Evolutionary conservation across 1,139 yeast genomes (phyloP).

Genomic region (Blastobotrys aristatus): DNA sequence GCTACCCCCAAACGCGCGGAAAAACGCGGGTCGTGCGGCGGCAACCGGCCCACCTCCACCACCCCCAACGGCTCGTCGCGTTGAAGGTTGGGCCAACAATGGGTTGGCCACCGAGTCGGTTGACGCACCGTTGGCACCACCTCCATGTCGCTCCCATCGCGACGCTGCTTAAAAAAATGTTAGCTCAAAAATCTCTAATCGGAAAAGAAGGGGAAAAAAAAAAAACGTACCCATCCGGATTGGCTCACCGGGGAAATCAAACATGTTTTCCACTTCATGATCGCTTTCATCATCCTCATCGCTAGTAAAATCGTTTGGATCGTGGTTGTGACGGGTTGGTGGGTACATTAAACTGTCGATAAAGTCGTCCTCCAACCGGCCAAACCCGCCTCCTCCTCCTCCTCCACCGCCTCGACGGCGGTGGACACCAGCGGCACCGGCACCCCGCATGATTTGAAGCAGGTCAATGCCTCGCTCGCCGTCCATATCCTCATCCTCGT

Average conservation of each 20-base stretch:
- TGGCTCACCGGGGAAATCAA: constrained; percentile 3
- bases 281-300: constrained; percentile 20
- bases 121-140: constrained; percentile 6
- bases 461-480: constrained; percentile 19
- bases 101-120: constrained; percentile 23
- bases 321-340: constrained; percentile 11
- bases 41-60: not conserved
- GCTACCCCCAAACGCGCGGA: constrained; percentile 1
- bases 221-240: constrained; percentile 3
- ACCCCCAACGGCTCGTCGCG: no score
- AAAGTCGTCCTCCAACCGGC: constrained; percentile 3
- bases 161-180: not conserved
- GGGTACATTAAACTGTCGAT: constrained; percentile 9
- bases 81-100: constrained; percentile 18
- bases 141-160: constrained; percentile 6
- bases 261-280: constrained; percentile 11
- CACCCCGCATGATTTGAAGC: not conserved
- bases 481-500: no score
- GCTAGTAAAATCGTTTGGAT: constrained; percentile 10
- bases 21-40: constrained; percentile 4
- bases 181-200: not conserved
- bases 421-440: no score
- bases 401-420: no score
- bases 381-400: not conserved
- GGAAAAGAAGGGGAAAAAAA: not conserved